These are phyloP conservation scores for Tremella fuciformis DNA, from an alignment of 768 basidiomycete species.

Conservation along the genomic window DNA sequence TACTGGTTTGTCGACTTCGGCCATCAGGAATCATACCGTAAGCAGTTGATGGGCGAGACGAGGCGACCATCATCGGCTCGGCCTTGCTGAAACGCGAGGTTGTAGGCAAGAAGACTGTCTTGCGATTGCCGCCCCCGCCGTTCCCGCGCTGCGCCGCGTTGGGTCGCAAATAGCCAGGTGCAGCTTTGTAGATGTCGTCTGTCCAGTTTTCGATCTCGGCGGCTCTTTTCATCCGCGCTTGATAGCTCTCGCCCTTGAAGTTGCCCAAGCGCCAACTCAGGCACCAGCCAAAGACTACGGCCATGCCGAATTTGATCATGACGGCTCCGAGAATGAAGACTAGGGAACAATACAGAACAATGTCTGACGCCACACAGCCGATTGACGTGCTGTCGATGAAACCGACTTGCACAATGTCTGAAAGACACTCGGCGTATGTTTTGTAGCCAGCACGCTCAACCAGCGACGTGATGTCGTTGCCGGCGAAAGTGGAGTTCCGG, in stretches of 20 bases:
- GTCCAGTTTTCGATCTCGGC: constrained; percentile 95
- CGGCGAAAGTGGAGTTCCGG: constrained; percentile 69
- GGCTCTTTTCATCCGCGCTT: constrained; percentile 82
- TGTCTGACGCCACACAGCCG: constrained; percentile 90
- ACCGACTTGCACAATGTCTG: constrained; percentile 81
- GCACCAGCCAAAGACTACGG: constrained; percentile 97
- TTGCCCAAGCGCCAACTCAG: constrained; percentile 92
- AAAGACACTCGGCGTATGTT: constrained; percentile 71
- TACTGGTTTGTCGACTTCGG: constrained; percentile 51
- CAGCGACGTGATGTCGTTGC: constrained; percentile 82
- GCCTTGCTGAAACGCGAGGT: constrained; percentile 62
- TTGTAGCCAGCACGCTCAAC: constrained; percentile 70
- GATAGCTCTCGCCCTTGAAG: constrained; percentile 88
- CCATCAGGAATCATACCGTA: constrained; percentile 43
- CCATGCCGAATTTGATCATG: constrained; percentile 90
- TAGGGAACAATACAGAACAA: constrained; percentile 91
- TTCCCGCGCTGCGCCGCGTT: constrained; percentile 58
- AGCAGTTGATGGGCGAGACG: constrained; percentile 47
- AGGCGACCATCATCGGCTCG: constrained; percentile 61
- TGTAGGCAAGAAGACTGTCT: constrained; percentile 55
- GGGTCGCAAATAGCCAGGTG: constrained; percentile 84
- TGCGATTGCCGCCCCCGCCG: constrained; percentile 55
- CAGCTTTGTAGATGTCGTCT: constrained; percentile 88
- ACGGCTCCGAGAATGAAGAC: constrained; percentile 98
- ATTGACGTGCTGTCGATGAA: constrained; percentile 92